Evolutionary conservation across 78 protist species (phyloP).

Genomic region (Pigoraptor vietnamica): DNA sequence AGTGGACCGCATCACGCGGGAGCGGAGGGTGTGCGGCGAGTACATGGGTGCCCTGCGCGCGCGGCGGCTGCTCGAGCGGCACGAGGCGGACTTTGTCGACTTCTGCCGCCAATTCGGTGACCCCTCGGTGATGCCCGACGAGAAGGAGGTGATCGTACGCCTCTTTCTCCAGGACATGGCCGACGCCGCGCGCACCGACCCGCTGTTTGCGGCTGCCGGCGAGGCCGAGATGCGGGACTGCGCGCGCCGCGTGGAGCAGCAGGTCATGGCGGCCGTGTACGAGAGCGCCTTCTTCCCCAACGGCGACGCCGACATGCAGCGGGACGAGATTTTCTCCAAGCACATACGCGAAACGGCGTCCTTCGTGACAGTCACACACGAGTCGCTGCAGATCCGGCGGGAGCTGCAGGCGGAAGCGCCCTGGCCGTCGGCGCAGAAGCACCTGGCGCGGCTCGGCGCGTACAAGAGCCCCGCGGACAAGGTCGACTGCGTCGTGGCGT

Average conservation of each 20-base stretch:
- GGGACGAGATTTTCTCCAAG: not conserved
- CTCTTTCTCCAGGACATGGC: not conserved
- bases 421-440: not conserved
- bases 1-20: not conserved
- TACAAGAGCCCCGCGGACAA: conserved; percentile 36
- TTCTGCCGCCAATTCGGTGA: not conserved
- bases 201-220: not conserved
- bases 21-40: not conserved
- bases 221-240: not conserved
- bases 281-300: not conserved
- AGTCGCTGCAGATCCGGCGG: not conserved
- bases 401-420: not conserved
- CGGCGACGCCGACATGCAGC: not conserved
- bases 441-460: not conserved
- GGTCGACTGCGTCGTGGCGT: conserved; percentile 18
- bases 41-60: not conserved
- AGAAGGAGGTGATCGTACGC: not conserved
- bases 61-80: not conserved
- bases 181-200: not conserved
- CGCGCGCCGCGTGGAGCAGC: not conserved
- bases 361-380: not conserved
- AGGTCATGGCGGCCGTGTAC: not conserved
- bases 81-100: not conserved
- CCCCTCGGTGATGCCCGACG: not conserved
- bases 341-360: not conserved